Evolutionary conservation across 495 filamentous ascomycete species (phyloP), one percentile per base, ranked within the genome.

Genomic region (Neurospora tetrasperma): DNA sequence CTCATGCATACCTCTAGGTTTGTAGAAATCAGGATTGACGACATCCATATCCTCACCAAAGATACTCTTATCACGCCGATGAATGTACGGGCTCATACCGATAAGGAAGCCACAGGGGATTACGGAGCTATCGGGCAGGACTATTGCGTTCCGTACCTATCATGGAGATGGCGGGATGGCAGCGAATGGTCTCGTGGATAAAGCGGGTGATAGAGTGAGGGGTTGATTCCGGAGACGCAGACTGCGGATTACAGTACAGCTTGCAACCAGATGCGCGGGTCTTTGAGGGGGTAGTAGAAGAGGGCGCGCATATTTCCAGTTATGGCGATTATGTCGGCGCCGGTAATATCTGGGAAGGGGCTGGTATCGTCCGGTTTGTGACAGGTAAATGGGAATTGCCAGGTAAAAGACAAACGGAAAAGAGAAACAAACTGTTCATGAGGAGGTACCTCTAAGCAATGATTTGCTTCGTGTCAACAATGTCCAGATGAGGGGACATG

Each of bases 181-280:
- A 72, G 3, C 89, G 86, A 75, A 89, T 82, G 0, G 85, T 80
- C 76, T 92, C 90, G 72, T 88, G 86, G 75, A 91, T 82, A 18
- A 86, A 83, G 27, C 76, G 73, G 10, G 76, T 76, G 18, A 73
- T 68, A 27, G 74, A 73, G 72, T 78, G 74, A 4, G 76, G 70
- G 11, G 69, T 35, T 11, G 20, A 73, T 70, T 10, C 16, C 66
- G 11, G 70, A 42, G 18, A 74, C 40, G n/a, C 77, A 76, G 10
- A 76, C 69, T 14, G 78, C 77, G 42, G 71, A 27, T 27, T 77
- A 70, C 0, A 85, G 76, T 77, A 70, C 0, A 85, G 76, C 59
- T 75, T 79, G 18, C 68, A 40, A 40, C 10, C 78, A 73, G 9
- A 77, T 76, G 11, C 73, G 68, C 0, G 79, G 80, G 73, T 85